Evolutionary conservation across 306 rosid genomes (phyloP), one percentile per base, ranked within the genome.

Genomic region (Arachis hypogaea): DNA sequence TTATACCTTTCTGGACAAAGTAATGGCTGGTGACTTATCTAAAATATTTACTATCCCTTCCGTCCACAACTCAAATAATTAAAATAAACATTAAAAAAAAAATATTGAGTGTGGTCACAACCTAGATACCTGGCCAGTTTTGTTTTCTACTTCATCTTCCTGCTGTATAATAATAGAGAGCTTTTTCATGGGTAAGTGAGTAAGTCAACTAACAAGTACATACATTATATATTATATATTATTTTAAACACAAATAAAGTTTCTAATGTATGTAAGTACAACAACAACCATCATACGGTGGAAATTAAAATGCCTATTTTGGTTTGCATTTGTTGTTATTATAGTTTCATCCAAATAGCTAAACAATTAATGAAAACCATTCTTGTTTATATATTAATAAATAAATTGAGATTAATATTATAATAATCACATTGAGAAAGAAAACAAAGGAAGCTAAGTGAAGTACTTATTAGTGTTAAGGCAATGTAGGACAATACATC

Each of bases 181-280:
- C 16, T 58, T 45, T 11, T 8, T 14, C 38, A 2, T 49, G 55
- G 56, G 44, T 51, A 40, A 51, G 59, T 49, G 55, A 43, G 44
- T 51, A 40, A 51, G 59, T 62, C 71, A 51, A 40, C 33, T 63
- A 44, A 22, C 71, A 63, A 51, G 71, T 63, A 51, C 78, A 70
- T 63, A 51, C 78, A 70, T 62, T 54, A 41, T 50, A 16, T 4
- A 11, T 62, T 50, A 7, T 49, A 7, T 2, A 52, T 49, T 49
- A 11, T 49, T 11, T 49, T 49, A 49, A 49, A 49, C 14, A n/a
- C 11, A 49, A 16, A 16, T 16, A 16, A 49, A 49, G 55, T 10
- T 11, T 47, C 14, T 47, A 10, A 47, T 47, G 52, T 11, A 18
- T 18, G 18, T 18, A 18, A 18, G 18, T 18, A 11, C 16, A 14